Base-by-base conservation (phyloP, 768 basidiomycete genomes). In the Phaeotremella skinneri region DNA sequence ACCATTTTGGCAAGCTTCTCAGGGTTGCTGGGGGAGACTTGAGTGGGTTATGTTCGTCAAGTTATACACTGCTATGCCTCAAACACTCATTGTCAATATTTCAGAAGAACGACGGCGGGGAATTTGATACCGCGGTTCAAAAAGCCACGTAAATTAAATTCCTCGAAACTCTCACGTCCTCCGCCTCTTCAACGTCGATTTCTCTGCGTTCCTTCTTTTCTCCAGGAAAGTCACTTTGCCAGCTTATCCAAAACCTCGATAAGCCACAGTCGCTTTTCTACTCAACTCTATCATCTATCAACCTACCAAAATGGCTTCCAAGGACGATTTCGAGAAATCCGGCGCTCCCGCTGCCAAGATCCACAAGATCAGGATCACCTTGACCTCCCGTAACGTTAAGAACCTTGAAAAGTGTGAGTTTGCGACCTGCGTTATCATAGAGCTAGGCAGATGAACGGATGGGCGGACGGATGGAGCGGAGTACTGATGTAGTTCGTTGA, bases 351-450 rank as follows among this genome's bases (percentile, higher is more conserved):
- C 85, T 66, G 88, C 90, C 77, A 93, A 97, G 81, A 85, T 91
- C 79, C 94, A 98, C 86, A 97, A 97, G 85, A 98, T 98, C 79
- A 83, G 96, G 66, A 99, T 99, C 83, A 98, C 96, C 66, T 83
- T 99, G 79, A 98, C 96, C 67, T 91, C 89, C 81, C 88, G 89
- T 82, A 97, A 97, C 79, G 90, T 98, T 81, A 87, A 84, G 83
- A 94, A 92, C 84, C 82, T 99, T 74, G 96, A 99, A 83, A 99
- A 97, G 82, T 97, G 94, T 97, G 65, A 61, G 83, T 79, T 25
- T 32, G 6, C 17, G 17, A 37, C 17, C 34, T 48, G 6, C 21
- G 9, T 26, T 13, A 23, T 50, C 25, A 7, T 50, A 5, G 9
- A 11, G 21, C 21, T 20, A 11, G 21, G 13, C 45, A 21, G 7